Conservation (phyloP, 345 rosid species). For the Geranium rotundifolium region DNA sequence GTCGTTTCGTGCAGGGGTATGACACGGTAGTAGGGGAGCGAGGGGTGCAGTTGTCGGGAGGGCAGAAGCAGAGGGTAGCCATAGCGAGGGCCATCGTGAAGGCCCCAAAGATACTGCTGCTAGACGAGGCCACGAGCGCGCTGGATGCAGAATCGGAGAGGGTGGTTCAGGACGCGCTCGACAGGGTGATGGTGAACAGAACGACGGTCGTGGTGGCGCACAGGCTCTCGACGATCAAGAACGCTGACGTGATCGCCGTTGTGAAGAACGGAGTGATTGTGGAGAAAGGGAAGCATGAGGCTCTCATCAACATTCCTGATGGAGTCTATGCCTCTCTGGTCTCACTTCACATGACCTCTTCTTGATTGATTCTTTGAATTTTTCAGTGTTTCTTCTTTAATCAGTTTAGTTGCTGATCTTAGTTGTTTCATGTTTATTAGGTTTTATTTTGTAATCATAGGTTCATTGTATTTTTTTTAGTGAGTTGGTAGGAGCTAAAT, state of each 20-base stretch:
- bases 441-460: too few species aligned
- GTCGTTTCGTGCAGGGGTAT: constrained; percentile 35
- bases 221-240: constrained; percentile 42
- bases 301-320: constrained; percentile 23
- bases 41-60: constrained; percentile 43
- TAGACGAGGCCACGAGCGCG: constrained; percentile 64
- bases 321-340: constrained; percentile 45
- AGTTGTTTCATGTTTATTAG: too few species aligned
- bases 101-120: constrained; percentile 31
- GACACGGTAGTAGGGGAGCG: constrained; percentile 44
- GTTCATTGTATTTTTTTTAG: too few species aligned
- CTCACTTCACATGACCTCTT: constrained; percentile 27
- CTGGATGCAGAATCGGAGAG: constrained; percentile 47
- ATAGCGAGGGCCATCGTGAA: constrained; percentile 44
- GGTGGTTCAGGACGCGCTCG: constrained; percentile 44
- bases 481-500: too few species aligned
- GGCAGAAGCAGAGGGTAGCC: constrained; percentile 54
- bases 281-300: constrained; percentile 51
- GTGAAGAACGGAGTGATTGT: constrained; percentile 41
- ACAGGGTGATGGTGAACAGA: constrained; percentile 32
- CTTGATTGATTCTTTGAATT: neutral
- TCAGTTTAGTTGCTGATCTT: neutral
- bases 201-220: constrained; percentile 48
- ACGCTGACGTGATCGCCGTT: constrained; percentile 47
- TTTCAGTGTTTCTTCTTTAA: neutral